phyloP scores from a whole-genome alignment of 352 stramenopile genomes.

The Phytophthora brassicae region DNA sequence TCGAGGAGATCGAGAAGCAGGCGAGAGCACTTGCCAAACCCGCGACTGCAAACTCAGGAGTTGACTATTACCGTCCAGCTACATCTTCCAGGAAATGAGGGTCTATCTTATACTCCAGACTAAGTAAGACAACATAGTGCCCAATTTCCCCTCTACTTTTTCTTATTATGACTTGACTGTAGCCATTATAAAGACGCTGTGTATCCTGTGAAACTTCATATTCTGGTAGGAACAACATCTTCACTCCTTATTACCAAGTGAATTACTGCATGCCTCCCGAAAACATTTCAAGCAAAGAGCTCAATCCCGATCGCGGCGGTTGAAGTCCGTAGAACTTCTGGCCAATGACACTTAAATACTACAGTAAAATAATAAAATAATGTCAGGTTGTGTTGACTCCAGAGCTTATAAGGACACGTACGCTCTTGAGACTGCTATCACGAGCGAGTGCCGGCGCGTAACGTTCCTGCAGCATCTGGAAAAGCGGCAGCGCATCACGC shows the following conservation, averaged over 20 bases:
- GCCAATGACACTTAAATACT: constrained; percentile 86
- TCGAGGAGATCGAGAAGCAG: constrained; percentile 86
- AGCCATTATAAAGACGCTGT: neutral
- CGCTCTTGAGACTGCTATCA: constrained; percentile 73
- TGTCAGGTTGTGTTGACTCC: constrained; percentile 5
- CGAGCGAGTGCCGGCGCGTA: constrained; percentile 75
- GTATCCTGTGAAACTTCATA: too few species aligned
- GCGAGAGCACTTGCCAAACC: constrained; percentile 42
- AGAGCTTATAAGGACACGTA: constrained; percentile 38
- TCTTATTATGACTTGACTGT: neutral
- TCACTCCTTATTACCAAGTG: neutral
- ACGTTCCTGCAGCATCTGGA: constrained; percentile 86
- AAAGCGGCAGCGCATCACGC: constrained; percentile 83
- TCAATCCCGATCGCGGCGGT: constrained; percentile 72
- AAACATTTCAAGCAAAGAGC: constrained; percentile 86
- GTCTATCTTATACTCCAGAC: too few species aligned
- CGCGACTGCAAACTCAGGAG: constrained; percentile 14
- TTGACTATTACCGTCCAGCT: constrained; percentile 22
- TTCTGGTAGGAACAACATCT: too few species aligned
- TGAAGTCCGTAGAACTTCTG: constrained; percentile 89
- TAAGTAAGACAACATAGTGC: neutral
- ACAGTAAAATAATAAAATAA: constrained; percentile 9
- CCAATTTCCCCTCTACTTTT: neutral
- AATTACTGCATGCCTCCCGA: constrained; percentile 68
- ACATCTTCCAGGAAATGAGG: constrained; percentile 21